Evolutionary conservation across 257 asterid species (phyloP).

Genomic region (Craterostigma plantagineum): DNA sequence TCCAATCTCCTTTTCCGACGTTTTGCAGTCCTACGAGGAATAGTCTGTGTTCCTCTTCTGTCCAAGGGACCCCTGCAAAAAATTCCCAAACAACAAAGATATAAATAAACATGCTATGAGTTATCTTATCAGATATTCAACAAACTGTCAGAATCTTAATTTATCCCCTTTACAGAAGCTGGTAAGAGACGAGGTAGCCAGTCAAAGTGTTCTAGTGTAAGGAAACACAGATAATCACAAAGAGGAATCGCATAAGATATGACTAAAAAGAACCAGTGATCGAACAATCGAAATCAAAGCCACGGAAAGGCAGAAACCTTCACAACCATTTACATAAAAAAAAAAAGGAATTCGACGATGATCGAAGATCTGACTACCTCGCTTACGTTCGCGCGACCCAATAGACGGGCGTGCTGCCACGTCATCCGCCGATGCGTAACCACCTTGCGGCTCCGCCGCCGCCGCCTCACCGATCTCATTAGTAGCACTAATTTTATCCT

Average conservation of each 20-base stretch:
- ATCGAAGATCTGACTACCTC: constrained; percentile 47
- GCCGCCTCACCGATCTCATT: constrained; percentile 45
- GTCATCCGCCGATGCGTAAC: too few relatives aligned
- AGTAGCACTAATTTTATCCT: constrained; percentile 17
- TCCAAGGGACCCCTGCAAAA: constrained; percentile 68
- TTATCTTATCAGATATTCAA: not conserved
- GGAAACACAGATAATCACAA: constrained; percentile 7
- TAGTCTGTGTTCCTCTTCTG: constrained; percentile 75
- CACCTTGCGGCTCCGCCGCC: constrained; percentile 40
- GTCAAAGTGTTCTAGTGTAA: constrained; percentile 5
- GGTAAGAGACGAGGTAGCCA: not conserved
- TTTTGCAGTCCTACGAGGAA: constrained; percentile 71
- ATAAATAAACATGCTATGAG: not conserved
- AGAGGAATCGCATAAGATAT: too few relatives aligned
- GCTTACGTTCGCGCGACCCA: constrained; percentile 13
- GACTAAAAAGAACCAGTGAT: constrained; percentile 2
- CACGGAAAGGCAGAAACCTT: not conserved
- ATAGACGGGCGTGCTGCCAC: too few relatives aligned
- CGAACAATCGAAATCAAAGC: constrained; percentile 6
- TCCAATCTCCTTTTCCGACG: constrained; percentile 85
- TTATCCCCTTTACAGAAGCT: not conserved
- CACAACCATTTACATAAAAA: not conserved
- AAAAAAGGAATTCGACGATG: not conserved
- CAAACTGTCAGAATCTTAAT: not conserved
- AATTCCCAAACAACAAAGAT: constrained; percentile 4